Conservation (phyloP, 176 grass and related monocot species). For the Oryza meyeriana region DNA sequence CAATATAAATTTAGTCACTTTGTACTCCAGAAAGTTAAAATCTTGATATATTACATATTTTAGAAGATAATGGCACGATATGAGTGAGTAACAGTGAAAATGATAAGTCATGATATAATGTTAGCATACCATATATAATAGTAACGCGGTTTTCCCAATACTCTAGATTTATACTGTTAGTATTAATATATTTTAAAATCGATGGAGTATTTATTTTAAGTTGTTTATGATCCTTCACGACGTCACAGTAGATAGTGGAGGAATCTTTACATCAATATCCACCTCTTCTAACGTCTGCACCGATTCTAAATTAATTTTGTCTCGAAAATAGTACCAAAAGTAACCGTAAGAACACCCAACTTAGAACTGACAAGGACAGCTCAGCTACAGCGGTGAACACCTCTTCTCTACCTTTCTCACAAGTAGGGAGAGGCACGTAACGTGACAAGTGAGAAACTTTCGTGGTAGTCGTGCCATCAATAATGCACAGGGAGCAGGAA, state of each 20-base stretch:
- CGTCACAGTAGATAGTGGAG: accelerated
- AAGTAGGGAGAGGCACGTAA: background rate
- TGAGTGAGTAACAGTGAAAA: accelerated
- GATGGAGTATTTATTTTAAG: no score
- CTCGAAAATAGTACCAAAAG: background rate
- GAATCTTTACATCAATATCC: background rate
- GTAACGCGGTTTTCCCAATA: no score
- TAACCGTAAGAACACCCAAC: background rate
- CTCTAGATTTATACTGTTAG: no score
- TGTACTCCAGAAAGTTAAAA: background rate
- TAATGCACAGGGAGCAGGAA: background rate
- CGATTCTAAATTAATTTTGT: accelerated
- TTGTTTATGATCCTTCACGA: no score
- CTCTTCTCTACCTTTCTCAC: no score
- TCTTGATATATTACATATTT: background rate
- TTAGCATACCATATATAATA: accelerated
- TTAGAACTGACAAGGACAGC: no score
- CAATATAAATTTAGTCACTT: background rate
- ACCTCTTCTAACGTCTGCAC: accelerated
- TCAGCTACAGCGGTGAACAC: accelerated
- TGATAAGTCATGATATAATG: background rate
- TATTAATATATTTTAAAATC: no score
- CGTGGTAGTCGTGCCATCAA: accelerated
- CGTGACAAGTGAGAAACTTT: background rate
- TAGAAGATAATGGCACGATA: accelerated